phyloP scores from a whole-genome alignment of 108 stramenopile genomes.

The Nitzschia sp. region DNA sequence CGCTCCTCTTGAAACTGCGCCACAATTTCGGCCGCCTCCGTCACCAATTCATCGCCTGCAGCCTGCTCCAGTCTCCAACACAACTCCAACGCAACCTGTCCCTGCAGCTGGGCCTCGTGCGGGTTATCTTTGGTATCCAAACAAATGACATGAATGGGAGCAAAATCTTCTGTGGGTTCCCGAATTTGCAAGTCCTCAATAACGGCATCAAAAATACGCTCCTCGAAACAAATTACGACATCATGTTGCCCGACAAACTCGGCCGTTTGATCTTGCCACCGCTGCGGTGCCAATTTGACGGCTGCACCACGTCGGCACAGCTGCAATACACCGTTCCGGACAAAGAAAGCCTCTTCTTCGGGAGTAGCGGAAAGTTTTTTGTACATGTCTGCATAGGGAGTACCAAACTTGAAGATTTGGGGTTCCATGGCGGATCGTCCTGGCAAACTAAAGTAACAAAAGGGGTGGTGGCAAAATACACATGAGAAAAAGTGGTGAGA shows the following conservation, averaged over 20 bases:
- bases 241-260: conserved; percentile 65
- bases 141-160: conserved; percentile 87
- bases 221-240: conserved; percentile 89
- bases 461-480: neutral
- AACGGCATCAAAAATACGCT: conserved; percentile 91
- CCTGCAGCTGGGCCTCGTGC: conserved; percentile 82
- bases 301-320: conserved; percentile 85
- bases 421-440: conserved; percentile 60
- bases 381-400: conserved; percentile 88
- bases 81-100: conserved; percentile 75
- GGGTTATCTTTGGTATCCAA: conserved; percentile 94
- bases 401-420: conserved; percentile 87
- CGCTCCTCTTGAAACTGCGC: conserved; percentile 81
- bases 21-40: conserved; percentile 74
- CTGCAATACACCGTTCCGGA: conserved; percentile 80
- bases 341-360: conserved; percentile 84
- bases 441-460: conserved; percentile 29
- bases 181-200: conserved; percentile 88
- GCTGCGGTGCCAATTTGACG: conserved; percentile 81
- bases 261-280: conserved; percentile 86
- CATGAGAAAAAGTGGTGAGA: neutral
- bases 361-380: conserved; percentile 66
- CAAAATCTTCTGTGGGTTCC: conserved; percentile 87
- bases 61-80: conserved; percentile 81
- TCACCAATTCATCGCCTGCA: conserved; percentile 53